A percentile compares a stretch with the other conserved stretches of the same genome.
phyloP scores from a whole-genome alignment of 2,329 filamentous ascomycete species.

The Aschersonia sp. region DNA sequence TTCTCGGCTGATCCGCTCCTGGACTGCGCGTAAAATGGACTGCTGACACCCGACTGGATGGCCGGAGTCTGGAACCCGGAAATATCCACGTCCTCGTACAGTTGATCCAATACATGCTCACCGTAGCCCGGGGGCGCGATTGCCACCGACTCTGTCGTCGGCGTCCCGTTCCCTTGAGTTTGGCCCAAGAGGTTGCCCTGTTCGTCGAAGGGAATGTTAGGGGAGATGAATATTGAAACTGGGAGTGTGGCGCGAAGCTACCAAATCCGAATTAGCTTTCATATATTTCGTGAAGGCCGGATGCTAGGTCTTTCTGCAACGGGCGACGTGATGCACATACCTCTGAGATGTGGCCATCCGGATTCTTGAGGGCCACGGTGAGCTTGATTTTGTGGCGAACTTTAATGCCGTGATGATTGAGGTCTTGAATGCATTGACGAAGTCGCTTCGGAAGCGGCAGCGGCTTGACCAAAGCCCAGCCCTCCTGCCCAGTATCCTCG shows the following conservation, averaged over 20 bases:
- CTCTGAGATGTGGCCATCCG: constrained; percentile 89
- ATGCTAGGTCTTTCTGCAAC: too few species aligned
- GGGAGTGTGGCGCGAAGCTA: constrained; percentile 80
- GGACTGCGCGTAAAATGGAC: constrained; percentile 60
- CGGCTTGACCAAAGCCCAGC: constrained; percentile 45
- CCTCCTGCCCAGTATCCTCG: constrained; percentile 51
- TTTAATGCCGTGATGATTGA: constrained; percentile 80
- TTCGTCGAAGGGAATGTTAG: constrained; percentile 78
- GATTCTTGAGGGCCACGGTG: constrained; percentile 82
- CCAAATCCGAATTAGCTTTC: neutral
- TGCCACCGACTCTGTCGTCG: constrained; percentile 38
- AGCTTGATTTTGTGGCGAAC: constrained; percentile 86
- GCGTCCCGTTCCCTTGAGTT: constrained; percentile 32
- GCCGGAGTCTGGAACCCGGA: constrained; percentile 70
- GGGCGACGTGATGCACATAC: constrained; percentile 24
- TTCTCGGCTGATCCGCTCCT: constrained; percentile 73
- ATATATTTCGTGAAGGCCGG: too few species aligned
- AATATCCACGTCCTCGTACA: constrained; percentile 78
- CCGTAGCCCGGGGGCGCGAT: constrained; percentile 88
- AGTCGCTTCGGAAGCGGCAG: constrained; percentile 68
- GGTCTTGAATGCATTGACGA: constrained; percentile 74
- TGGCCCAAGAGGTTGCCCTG: constrained; percentile 64
- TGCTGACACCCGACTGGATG: constrained; percentile 59
- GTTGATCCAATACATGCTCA: constrained; percentile 74
- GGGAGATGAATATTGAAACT: constrained; percentile 88